These are phyloP conservation scores for Lentinula boryana DNA, from an alignment of 768 basidiomycete species.

Conservation along the genomic window DNA sequence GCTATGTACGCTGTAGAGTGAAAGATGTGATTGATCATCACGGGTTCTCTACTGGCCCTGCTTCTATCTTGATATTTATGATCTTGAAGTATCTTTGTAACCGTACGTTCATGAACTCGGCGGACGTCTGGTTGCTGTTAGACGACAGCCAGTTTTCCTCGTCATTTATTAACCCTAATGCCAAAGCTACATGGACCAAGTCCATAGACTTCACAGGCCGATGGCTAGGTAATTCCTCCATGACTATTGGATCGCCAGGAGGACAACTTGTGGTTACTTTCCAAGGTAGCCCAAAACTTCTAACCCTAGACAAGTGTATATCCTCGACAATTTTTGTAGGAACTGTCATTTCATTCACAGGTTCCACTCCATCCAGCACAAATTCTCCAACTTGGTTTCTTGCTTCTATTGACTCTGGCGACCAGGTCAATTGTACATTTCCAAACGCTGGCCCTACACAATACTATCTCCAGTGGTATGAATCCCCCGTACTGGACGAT, in stretches of 20 bases:
- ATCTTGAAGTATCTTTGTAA: too few relatives aligned
- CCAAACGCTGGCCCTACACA: background rate
- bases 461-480: conserved; percentile 2
- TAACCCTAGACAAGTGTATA: background rate
- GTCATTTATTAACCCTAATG: background rate
- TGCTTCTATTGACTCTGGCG: background rate
- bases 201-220: background rate
- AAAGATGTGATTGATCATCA: too few relatives aligned
- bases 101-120: background rate
- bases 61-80: too few relatives aligned
- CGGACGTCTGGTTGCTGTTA: background rate
- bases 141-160: background rate
- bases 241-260: background rate
- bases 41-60: too few relatives aligned
- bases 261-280: background rate
- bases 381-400: background rate
- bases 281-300: background rate
- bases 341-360: background rate
- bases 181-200: background rate
- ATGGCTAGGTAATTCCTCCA: background rate
- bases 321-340: background rate
- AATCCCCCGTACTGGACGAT: background rate
- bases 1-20: too few relatives aligned
- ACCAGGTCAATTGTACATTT: background rate
- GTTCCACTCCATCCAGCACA: background rate